Conservation (phyloP, 345 rosid species). For the Brassica incana region DNA sequence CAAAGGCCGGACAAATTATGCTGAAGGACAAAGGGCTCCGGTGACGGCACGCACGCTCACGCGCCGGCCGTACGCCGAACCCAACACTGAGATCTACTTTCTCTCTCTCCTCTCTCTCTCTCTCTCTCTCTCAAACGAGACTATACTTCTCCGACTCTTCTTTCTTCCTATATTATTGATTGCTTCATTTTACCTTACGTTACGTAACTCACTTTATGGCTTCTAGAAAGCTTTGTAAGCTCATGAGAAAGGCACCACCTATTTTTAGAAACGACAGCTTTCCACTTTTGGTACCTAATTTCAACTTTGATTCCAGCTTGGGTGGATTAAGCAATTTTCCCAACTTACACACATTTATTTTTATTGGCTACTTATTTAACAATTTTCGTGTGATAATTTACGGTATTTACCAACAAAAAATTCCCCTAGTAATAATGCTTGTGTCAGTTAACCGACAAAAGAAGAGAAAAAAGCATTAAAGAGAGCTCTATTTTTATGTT, state of each 20-base stretch:
- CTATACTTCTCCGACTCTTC: no score
- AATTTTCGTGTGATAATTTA: neutral
- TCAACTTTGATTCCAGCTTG: neutral
- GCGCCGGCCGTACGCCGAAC: no score
- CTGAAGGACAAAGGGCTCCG: no score
- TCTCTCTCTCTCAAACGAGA: no score
- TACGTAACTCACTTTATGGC: neutral
- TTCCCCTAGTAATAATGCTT: neutral
- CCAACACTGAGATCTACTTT: no score
- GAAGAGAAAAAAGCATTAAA: conserved; percentile 11
- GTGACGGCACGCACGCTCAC: no score
- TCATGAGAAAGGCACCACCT: neutral
- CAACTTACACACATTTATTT: neutral
- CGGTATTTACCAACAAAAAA: neutral
- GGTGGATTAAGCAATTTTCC: neutral
- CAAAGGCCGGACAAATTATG: no score
- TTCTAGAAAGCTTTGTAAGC: conserved; percentile 18
- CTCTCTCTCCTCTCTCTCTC: no score
- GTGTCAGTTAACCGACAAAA: neutral
- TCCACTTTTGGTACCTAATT: neutral
- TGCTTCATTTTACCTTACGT: neutral
- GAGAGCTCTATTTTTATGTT: neutral
- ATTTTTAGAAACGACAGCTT: neutral
- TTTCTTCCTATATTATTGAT: neutral
- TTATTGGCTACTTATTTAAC: neutral